Evolutionary conservation across 768 basidiomycete genomes (phyloP), one percentile per base, ranked within the genome.

Genomic region (Mycena kentingensis): DNA sequence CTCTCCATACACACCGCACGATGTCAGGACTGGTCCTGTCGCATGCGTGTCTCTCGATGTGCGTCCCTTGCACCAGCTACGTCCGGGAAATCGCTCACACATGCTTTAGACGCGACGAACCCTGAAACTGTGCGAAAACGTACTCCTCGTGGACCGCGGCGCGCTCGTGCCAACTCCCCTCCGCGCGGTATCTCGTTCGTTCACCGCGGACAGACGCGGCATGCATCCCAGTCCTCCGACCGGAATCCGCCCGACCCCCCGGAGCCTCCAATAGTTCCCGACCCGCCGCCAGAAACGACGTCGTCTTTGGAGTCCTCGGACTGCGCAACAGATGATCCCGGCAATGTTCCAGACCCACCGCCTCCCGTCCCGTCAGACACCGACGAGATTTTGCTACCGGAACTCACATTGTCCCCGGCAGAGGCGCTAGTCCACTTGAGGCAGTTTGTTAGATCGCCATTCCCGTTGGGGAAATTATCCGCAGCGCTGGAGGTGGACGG

Each of bases 1-100:
- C 65, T 55, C 16, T 63, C 70, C 42, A 58, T 62, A 22, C 63
- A 66, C 58, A 64, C 71, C n/a, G 63, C 68, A 35, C 67, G 68
- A 46, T 76, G 73, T 61, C 67, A 74, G 50, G 76, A 74, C 56
- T 77, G 79, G 72, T 74, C 77, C 48, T 81, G 73, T 65, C 70
- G 73, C 45, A 66, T 70, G 46, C 75, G 71, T 45, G 77, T 81
- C 61, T 74, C 77, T 3, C 58, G 78, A 6, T 79, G 75, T n/a
- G n/a, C n/a, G n/a, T n/a, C n/a, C n/a, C n/a, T n/a, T n/a, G n/a
- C n/a, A n/a, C n/a, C n/a, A n/a, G n/a, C n/a, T n/a, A n/a, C n/a
- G n/a, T n/a, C n/a, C n/a, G n/a, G n/a, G n/a, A n/a, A n/a, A n/a
- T n/a, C n/a, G n/a, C n/a, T n/a, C n/a, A n/a, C n/a, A n/a, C n/a